Base-by-base conservation (phyloP, 257 asterid genomes). In the Przewalskia tangutica region DNA sequence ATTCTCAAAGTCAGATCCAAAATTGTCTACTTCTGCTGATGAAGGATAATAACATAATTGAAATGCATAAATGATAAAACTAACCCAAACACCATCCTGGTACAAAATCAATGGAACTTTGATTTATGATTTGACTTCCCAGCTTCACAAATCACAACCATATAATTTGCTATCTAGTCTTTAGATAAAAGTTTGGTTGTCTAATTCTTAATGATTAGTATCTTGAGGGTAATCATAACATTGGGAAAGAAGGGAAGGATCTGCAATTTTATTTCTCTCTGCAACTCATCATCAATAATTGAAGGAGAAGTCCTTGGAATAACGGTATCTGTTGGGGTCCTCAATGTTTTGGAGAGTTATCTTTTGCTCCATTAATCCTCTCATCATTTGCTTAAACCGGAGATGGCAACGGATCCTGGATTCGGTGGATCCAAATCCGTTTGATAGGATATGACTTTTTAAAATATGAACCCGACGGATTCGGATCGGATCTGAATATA, bases 241-340 rank as follows among this genome's bases (percentile, higher is more conserved):
- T 48, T 23, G 20, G 42, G 13, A 73, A 73, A 73, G 60, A 48
- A 73, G 60, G 6, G 60, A 48, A 48, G 12, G 60, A 73, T 73
- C 3, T 48, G 42, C 11, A 36, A 27, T 13, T 34, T 36, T 32
- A 1, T 67, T 0, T 48, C 20, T 48, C 60, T 3, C 20, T 20
- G 79, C 60, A 73, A 23, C 78, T 44, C 56, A 73, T 48, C 79
- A 73, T 23, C 79, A 73, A 48, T 73, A 18, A 73, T 73, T 73
- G 60, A 73, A 48, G 14, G 38, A 48, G 18, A 73, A 48, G 79
- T 12, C 44, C 79, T 48, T 48, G 62, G 60, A 73, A 73, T 73
- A 48, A 73, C 2, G 44, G 23, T 27, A 73, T 73, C 40, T 73
- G 9, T 48, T 48, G 79, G 79, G 79, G 79, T 73, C 79, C 62